A percentile compares a stretch with the other conserved stretches of the same genome.
Evolutionary conservation across 2,329 filamentous ascomycete genomes (phyloP).

Genomic region (Ilyonectria destructans): DNA sequence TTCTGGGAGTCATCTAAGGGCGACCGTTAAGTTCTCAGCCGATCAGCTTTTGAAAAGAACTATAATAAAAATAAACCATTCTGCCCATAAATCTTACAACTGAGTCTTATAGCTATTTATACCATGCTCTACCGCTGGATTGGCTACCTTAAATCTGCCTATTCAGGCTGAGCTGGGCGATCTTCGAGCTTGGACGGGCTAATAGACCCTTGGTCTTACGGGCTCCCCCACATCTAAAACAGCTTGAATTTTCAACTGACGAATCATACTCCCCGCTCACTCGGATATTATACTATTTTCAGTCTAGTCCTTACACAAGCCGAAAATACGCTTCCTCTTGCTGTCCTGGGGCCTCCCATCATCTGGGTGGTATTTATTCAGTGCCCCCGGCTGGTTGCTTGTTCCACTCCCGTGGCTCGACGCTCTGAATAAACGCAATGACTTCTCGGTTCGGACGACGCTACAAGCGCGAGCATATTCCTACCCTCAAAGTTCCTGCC

Average conservation of each 20-base stretch:
- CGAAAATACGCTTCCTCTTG: not conserved
- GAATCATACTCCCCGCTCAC: not conserved
- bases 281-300: not conserved
- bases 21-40: too few species aligned
- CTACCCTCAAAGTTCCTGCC: not conserved
- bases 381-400: not conserved
- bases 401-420: not conserved
- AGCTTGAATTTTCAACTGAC: not conserved
- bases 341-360: not conserved
- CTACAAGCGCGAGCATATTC: not conserved
- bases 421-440: not conserved
- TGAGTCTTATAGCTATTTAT: too few species aligned
- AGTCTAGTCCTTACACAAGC: not conserved
- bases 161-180: not conserved
- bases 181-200: not conserved
- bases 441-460: not conserved
- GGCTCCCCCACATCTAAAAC: not conserved
- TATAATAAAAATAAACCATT: too few species aligned
- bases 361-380: not conserved
- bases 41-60: too few species aligned
- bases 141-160: not conserved
- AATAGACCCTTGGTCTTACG: not conserved
- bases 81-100: too few species aligned
- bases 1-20: not conserved
- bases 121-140: not conserved